Conservation (phyloP, 805 yeast species). For the Lipomyces lipofer region DNA sequence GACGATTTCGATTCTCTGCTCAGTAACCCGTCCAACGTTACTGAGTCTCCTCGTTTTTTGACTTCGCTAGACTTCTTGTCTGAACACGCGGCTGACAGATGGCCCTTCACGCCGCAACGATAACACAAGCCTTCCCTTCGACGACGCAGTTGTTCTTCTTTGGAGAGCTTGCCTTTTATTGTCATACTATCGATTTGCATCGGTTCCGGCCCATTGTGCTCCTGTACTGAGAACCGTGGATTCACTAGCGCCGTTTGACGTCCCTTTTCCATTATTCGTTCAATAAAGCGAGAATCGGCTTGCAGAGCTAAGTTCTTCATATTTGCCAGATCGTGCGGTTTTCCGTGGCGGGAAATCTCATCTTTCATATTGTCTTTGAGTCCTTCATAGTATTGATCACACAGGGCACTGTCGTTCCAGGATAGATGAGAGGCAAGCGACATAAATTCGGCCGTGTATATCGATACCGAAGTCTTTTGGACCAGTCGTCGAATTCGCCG, state of each 20-base stretch:
- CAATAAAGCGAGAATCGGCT: background rate
- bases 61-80: background rate
- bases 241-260: background rate
- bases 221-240: background rate
- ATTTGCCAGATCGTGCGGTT: background rate
- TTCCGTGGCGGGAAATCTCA: background rate
- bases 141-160: background rate
- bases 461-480: background rate
- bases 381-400: background rate
- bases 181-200: background rate
- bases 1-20: no score
- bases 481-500: background rate
- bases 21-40: no score
- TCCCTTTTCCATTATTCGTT: background rate
- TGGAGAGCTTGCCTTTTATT: background rate
- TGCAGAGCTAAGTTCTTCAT: background rate
- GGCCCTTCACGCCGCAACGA: background rate
- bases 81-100: background rate
- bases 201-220: background rate
- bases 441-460: background rate
- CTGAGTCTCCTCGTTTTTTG: background rate
- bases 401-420: background rate
- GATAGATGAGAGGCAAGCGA: background rate
- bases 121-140: no score
- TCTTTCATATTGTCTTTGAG: background rate